Percentiles rank a stretch among this genome's conserved stretches.
Conservation (phyloP, 208 protist genomes). For the Willaertia magna region DNA sequence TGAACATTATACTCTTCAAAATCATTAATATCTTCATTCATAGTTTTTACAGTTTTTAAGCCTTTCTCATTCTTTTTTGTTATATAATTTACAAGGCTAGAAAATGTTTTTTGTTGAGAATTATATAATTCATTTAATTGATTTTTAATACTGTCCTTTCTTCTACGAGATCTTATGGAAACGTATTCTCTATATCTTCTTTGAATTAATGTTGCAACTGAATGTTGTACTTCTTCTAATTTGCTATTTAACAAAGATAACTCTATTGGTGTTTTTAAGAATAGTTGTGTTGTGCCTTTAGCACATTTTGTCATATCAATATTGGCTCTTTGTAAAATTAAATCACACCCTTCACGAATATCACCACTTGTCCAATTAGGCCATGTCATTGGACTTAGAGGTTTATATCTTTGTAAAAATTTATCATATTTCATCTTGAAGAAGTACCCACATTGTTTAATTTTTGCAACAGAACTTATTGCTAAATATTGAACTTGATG, state of each 20-base stretch:
- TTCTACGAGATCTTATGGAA: slow-evolving; percentile 15
- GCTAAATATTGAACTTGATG: neutral
- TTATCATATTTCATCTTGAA: neutral
- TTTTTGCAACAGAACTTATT: neutral
- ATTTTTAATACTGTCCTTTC: neutral
- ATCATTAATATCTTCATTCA: neutral
- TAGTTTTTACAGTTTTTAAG: too few relatives aligned
- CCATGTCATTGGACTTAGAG: neutral
- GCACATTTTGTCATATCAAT: neutral
- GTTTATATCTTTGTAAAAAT: neutral
- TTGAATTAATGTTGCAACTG: slow-evolving; percentile 64
- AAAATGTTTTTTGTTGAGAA: too few relatives aligned
- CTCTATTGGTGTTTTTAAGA: slow-evolving; percentile 73
- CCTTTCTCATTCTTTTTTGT: too few relatives aligned
- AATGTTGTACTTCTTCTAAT: slow-evolving; percentile 56
- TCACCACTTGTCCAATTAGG: neutral
- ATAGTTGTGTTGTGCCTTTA: slow-evolving; percentile 78
- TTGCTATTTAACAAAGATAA: slow-evolving; percentile 64
- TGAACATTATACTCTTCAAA: neutral
- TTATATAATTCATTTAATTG: neutral
- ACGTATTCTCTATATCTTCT: slow-evolving; percentile 46
- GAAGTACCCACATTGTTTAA: neutral
- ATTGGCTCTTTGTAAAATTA: neutral
- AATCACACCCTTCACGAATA: neutral
- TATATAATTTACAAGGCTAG: too few relatives aligned